Conservation (phyloP, 306 rosid species). For the Acmispon strigosus region DNA sequence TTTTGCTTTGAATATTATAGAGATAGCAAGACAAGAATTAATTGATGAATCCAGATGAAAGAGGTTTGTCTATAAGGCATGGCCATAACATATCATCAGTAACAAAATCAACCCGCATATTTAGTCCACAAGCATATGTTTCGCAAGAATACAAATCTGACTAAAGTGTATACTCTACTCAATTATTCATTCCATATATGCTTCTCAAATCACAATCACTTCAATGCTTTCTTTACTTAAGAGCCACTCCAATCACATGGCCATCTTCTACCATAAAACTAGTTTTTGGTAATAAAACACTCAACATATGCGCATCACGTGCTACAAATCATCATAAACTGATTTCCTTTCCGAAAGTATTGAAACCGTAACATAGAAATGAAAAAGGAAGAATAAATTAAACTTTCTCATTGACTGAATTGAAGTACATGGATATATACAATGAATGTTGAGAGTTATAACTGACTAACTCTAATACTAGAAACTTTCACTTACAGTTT, state of each 20-base stretch:
- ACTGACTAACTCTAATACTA: no score
- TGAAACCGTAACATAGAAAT: no score
- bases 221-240: slow-evolving; percentile 3
- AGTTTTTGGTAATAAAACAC: neutral
- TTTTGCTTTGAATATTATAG: no score
- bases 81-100: neutral
- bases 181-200: neutral
- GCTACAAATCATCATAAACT: no score
- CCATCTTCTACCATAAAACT: neutral
- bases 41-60: neutral
- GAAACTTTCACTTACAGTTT: no score
- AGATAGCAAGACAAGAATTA: slow-evolving; percentile 17
- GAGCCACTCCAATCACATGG: neutral
- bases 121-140: neutral
- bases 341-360: no score
- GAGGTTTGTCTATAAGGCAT: neutral
- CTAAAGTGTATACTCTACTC: neutral
- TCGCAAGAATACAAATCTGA: slow-evolving; percentile 13
- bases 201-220: slow-evolving; percentile 9
- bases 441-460: no score
- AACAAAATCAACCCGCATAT: neutral
- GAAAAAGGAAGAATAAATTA: no score
- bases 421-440: no score
- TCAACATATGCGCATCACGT: neutral
- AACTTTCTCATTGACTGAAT: no score